Base-by-base conservation (phyloP, 306 rosid genomes). In the Medicago truncatula region DNA sequence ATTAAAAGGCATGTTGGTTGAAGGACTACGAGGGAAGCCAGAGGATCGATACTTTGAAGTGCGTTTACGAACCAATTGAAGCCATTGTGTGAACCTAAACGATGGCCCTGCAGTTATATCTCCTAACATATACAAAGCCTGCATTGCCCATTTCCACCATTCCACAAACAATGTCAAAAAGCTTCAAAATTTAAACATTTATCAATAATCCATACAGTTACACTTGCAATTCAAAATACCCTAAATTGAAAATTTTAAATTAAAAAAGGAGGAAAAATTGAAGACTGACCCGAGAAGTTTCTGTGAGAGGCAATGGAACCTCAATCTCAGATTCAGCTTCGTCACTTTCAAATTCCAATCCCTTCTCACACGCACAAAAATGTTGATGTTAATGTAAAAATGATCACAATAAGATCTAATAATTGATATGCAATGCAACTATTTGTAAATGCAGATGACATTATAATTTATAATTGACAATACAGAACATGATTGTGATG, bases 11-110 rank as follows among this genome's bases (percentile, higher is more conserved):
- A 86, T 81, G 47, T 67, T 50, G 68, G 68, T 43, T 20, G 70
- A 47, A 57, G 71, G 64, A 58, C 83, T 82, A 76, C 23, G 86
- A 44, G 93, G 92, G 85, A 87, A 91, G 80, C 91, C 93, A 64
- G 98, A 93, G 60, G 87, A 62, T 69, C 90, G 88, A 75, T 82
- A 52, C 59, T 74, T 76, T 74, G 84, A 76, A 38, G 88, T 87
- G 80, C 99, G 96, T 68, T 83, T 86, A 81, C 99, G 99, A 58
- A 95, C 93, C 90, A 89, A 82, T 66, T 90, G 92, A 79, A 95
- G 89, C 97, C 99, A 95, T 89, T 90, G 91, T 58, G 92, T 85
- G 89, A 95, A 86, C 72, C 83, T 86, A 81, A 84, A 86, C 72
- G 96, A 93, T 34, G 93, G 92, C 80, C 94, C 98, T 14, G 97